phyloP scores from a whole-genome alignment of 2,329 filamentous ascomycete species.

The Sclerotinia borealis region DNA sequence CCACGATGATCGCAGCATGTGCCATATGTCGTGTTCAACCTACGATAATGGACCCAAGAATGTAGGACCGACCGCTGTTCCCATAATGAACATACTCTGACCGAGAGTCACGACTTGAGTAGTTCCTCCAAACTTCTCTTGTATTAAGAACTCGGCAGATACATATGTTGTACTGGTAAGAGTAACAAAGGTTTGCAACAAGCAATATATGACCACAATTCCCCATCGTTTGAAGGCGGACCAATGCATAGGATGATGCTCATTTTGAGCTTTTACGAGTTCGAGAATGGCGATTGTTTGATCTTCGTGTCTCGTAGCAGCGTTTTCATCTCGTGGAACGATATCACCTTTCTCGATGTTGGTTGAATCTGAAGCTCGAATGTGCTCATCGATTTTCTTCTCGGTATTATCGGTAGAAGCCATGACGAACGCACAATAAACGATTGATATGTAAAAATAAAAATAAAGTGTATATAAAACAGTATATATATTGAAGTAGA shows the following conservation, averaged over 20 bases:
- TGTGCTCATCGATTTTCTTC: constrained; percentile 5
- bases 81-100: constrained; percentile 39
- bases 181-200: constrained; percentile 34
- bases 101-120: constrained; percentile 37
- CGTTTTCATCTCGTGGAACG: constrained; percentile 5
- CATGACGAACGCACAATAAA: constrained; percentile 6
- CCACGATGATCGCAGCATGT: not conserved
- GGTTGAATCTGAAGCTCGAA: not conserved
- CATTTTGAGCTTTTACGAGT: constrained; percentile 25
- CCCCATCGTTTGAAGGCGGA: constrained; percentile 24
- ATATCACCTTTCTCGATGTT: constrained; percentile 5
- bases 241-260: constrained; percentile 29
- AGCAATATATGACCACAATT: constrained; percentile 24
- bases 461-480: not conserved
- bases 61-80: constrained; percentile 37
- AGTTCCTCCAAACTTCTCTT: constrained; percentile 34
- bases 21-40: constrained; percentile 18
- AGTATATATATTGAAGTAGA: not conserved
- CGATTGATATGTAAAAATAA: too few species aligned
- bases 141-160: constrained; percentile 35
- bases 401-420: constrained; percentile 6
- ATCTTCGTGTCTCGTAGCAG: constrained; percentile 7
- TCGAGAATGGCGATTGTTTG: constrained; percentile 24
- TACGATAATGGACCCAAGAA: constrained; percentile 39
- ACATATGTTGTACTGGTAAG: constrained; percentile 31